Conservation (phyloP, 225 moss, liverwort and hornwort genomes). For the Straminergon stramineum region DNA sequence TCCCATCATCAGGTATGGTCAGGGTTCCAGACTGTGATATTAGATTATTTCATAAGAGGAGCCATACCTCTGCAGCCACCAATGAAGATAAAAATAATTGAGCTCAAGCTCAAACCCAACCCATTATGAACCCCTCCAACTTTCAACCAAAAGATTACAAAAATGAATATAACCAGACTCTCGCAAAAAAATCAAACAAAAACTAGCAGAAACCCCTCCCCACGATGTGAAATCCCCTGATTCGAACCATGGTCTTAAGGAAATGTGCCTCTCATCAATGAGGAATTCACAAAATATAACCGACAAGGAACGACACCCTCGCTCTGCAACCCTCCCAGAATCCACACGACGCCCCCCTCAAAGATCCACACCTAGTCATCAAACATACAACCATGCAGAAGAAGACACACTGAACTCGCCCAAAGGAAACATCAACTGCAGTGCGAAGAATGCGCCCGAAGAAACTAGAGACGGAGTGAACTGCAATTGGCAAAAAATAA, state of each 20-base stretch:
- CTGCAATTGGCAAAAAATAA: conserved; percentile 12
- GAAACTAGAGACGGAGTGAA: not conserved
- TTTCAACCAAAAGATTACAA: accelerated
- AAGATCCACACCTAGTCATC: no score
- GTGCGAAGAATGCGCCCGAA: not conserved
- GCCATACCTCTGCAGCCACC: no score
- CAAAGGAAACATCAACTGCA: not conserved
- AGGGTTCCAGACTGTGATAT: not conserved
- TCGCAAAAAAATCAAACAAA: accelerated
- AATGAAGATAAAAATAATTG: not conserved
- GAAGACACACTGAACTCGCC: not conserved
- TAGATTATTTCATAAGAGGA: not conserved
- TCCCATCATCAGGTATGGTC: not conserved
- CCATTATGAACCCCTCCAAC: no score
- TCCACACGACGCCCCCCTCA: not conserved
- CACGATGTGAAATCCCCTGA: no score
- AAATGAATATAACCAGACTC: no score
- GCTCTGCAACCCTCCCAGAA: not conserved
- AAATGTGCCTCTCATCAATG: no score
- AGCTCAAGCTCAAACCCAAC: no score
- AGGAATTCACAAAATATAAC: accelerated
- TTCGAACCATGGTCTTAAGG: no score
- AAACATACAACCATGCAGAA: not conserved
- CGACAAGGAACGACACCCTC: accelerated
- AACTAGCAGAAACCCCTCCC: accelerated